phyloP scores from a whole-genome alignment of 2,329 filamentous ascomycete genomes.

The Coniochaeta sp. region DNA sequence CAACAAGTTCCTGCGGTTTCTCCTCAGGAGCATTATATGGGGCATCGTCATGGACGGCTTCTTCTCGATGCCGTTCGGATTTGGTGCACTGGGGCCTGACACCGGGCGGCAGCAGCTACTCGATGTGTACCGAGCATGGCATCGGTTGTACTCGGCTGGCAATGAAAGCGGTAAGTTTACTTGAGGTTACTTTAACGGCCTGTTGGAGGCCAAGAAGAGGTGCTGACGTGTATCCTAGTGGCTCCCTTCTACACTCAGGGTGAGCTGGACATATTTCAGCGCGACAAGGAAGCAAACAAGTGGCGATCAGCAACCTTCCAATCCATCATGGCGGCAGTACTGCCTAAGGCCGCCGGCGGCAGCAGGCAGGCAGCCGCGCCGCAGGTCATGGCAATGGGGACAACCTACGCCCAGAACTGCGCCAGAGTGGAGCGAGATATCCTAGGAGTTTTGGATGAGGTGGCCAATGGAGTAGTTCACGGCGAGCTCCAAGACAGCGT shows the following conservation, averaged over 20 bases:
- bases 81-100: slow-evolving; percentile 12
- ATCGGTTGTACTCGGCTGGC: slow-evolving; percentile 7
- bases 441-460: background rate
- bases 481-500: slow-evolving; percentile 2
- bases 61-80: slow-evolving; percentile 16
- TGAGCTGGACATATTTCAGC: slow-evolving; percentile 9
- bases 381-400: background rate
- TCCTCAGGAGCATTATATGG: slow-evolving; percentile 14
- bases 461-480: slow-evolving; percentile 1
- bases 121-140: slow-evolving; percentile 10
- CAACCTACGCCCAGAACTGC: slow-evolving; percentile 1
- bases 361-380: background rate
- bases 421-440: slow-evolving; percentile 3
- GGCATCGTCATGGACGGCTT: slow-evolving; percentile 13
- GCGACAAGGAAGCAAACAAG: slow-evolving; percentile 16
- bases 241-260: background rate
- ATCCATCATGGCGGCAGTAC: slow-evolving; percentile 12
- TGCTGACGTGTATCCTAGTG: background rate
- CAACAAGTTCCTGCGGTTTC: slow-evolving; percentile 7
- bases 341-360: background rate
- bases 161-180: background rate
- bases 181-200: background rate
- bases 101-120: slow-evolving; percentile 7
- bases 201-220: background rate
- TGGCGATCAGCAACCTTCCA: slow-evolving; percentile 17